Evolutionary conservation across 257 asterid genomes (phyloP), one percentile per base, ranked within the genome.

Genomic region (Penstemon eatonii): DNA sequence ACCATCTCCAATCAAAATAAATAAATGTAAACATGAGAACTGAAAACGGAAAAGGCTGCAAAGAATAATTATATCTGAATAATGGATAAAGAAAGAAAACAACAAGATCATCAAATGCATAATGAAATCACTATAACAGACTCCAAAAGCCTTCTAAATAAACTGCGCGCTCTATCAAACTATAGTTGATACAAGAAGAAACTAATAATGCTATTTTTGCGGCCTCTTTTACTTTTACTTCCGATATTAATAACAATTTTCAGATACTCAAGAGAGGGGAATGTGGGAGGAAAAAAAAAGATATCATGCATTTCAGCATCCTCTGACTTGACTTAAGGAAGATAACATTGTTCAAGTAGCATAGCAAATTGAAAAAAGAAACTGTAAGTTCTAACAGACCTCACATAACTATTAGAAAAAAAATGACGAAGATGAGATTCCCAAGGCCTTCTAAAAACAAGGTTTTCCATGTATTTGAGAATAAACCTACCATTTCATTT

Each of bases 81-180:
- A 49, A 9, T 49, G 54, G 54, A 49, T 15, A 13, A 49, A 49
- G 18, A 12, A 49, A 5, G 4, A 49, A 46, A 49, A 49, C 54
- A 49, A 49, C n/a, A 49, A 11, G 54, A 3, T 49, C 5, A 3
- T 10, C 33, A 33, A 11, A 47, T 3, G 49, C 18, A 25, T 63
- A 39, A 53, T 10, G 18, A n/a, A 61, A 51, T 13, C 12, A 62
- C 38, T 59, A 54, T 62, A 58, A 71, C 47, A 39, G 18, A 37
- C 44, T 25, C 3, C 40, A 56, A 57, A 57, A 57, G 10, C 41
- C 19, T 46, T 46, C 51, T 46, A 7, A 46, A 3, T 46, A 7
- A 46, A 6, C 8, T 46, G 51, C 9, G 7, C 10, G 1, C 11
- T 9, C 4, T 12, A 46, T 3, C 10, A 46, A 4, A 9, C 10